Percentiles rank a stretch among this genome's conserved stretches.
These are phyloP conservation scores for Parasitella parasitica DNA, from an alignment of 371 early-diverging fungal genomes.

Conservation along the genomic window DNA sequence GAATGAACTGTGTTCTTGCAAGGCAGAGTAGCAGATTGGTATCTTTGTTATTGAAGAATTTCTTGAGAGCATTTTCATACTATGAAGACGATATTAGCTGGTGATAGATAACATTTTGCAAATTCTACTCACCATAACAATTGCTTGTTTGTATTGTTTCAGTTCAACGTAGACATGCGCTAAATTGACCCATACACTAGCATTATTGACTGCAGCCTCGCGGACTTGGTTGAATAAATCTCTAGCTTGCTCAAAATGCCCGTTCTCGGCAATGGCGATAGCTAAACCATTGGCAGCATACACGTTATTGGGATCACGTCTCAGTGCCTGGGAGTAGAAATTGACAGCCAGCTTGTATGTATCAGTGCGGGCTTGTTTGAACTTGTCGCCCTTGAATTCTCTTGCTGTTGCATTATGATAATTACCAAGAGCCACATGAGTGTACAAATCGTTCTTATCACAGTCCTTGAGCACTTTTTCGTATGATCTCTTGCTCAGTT, in stretches of 20 bases:
- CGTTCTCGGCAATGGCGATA: conserved; percentile 78
- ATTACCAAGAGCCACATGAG: conserved; percentile 83
- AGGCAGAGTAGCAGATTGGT: conserved; percentile 67
- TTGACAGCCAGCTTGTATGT: conserved; percentile 74
- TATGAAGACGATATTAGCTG: no score
- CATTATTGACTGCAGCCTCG: conserved; percentile 56
- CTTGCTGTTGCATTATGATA: conserved; percentile 67
- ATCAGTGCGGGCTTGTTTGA: conserved; percentile 38
- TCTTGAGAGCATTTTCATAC: conserved; percentile 67
- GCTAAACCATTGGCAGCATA: conserved; percentile 82
- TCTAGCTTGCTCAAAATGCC: conserved; percentile 66
- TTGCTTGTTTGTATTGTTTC: conserved; percentile 72
- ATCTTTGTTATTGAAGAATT: conserved; percentile 58
- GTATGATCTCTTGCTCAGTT: conserved; percentile 66
- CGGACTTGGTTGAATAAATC: conserved; percentile 77
- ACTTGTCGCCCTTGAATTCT: conserved; percentile 48
- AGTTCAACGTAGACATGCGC: conserved; percentile 78
- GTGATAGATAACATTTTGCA: no score
- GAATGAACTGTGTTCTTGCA: conserved; percentile 79
- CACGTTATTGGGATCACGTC: conserved; percentile 68
- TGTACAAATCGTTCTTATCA: conserved; percentile 78
- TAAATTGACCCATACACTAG: conserved; percentile 70
- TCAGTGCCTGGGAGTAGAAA: conserved; percentile 80
- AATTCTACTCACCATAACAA: conserved; percentile 48
- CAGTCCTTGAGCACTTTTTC: conserved; percentile 79